Evolutionary conservation across 2,329 filamentous ascomycete genomes (phyloP), one percentile per base, ranked within the genome.

Genomic region (Hymenoscyphus fructigenus): DNA sequence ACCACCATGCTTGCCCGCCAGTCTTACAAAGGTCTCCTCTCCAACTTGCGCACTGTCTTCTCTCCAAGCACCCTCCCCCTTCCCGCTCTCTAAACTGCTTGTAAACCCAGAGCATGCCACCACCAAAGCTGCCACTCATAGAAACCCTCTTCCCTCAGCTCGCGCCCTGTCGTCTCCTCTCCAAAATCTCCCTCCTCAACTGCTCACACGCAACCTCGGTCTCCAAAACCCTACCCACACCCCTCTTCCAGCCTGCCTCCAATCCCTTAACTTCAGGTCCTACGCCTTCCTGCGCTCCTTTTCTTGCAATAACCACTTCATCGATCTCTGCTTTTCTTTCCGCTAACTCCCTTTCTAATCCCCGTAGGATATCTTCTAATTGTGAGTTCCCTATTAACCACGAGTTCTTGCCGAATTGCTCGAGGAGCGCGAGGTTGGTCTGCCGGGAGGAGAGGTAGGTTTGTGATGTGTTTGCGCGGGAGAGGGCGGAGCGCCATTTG

Each of bases 341-440:
- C 15, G 87, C 88, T 59, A 98, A 81, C 72, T 97, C 92, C 56
- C 82, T 82, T 82, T 98, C 94, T 29, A 96, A 74, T 14, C 77
- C 77, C 60, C 84, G 83, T 60, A 96, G 78, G 53, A 92, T 84
- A 55, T 86, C 85, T 78, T 97, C 94, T 23, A 93, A 78, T 70
- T 91, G 87, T 71, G 89, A 86, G 77, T 99, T 99, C 5, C 87
- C 87, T 9, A 96, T 84, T 63, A 99, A 82, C 94, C 95, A 98
- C 10, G 92, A 90, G 77, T 97, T 97, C 79, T 92, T 92, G 70
- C 94, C 95, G 53, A 70, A 75, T 20, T 66, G 65, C 34, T 72
- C 68, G 2, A 76, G 67, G 10, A 74, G 59, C 3, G 64, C 66
- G 3, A 76, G 66, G 36, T 74, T 73, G 2, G 68, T 67, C 10